Percentiles rank a stretch among this genome's conserved stretches.
Evolutionary conservation across 2,329 filamentous ascomycete genomes (phyloP).

Genomic region (Graphilbum fragrans): DNA sequence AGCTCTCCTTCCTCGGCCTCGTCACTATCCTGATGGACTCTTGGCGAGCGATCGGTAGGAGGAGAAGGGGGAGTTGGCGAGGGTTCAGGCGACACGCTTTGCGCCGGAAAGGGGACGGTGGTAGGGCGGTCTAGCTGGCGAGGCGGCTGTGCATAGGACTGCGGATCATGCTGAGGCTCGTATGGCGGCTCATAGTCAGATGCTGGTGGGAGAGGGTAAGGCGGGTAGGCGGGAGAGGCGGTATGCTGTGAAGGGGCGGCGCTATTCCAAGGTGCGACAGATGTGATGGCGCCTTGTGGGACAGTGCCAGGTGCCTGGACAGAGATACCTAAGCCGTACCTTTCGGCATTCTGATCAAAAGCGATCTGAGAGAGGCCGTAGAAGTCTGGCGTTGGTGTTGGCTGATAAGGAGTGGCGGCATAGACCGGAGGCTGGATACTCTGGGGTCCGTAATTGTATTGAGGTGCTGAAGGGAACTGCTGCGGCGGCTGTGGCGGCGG

Average conservation of each 20-base stretch:
- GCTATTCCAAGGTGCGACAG: background rate
- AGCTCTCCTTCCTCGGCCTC: slow-evolving; percentile 62
- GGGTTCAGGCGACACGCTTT: background rate
- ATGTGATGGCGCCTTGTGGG: background rate
- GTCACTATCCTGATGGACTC: background rate
- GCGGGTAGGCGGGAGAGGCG: too few species aligned
- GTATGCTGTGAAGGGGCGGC: too few species aligned
- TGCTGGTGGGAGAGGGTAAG: background rate
- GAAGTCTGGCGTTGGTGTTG: slow-evolving; percentile 10
- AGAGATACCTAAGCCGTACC: slow-evolving; percentile 24
- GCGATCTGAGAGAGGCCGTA: slow-evolving; percentile 20
- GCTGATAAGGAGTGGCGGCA: background rate
- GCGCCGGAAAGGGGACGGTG: background rate
- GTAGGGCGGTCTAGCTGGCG: background rate
- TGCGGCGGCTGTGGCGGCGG: background rate
- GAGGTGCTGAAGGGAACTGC: background rate
- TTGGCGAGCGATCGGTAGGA: background rate
- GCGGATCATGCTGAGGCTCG: background rate
- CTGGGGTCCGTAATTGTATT: slow-evolving; percentile 1
- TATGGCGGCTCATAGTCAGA: background rate
- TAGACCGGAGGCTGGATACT: background rate
- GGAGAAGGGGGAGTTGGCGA: too few species aligned
- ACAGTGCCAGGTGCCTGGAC: slow-evolving; percentile 6
- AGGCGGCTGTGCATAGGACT: background rate
- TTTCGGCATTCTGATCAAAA: slow-evolving; percentile 24